Conservation (phyloP, 164 flowering plant genomes). For the Vitis riparia region DNA sequence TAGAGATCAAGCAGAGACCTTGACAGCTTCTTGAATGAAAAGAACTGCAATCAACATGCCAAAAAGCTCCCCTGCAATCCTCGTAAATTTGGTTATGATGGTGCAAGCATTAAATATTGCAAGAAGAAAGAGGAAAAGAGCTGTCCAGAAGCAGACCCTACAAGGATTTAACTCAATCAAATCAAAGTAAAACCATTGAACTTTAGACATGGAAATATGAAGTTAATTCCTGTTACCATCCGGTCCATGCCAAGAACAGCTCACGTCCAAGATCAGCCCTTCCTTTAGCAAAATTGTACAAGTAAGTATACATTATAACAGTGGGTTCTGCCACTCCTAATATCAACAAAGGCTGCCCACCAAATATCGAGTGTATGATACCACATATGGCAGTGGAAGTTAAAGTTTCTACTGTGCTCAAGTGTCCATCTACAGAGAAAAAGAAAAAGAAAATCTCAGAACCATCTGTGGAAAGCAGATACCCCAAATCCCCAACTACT, state of each 20-base stretch:
- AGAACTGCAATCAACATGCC: slow-evolving; percentile 60
- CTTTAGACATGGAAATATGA: background rate
- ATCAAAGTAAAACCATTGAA: background rate
- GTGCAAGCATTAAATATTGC: slow-evolving; percentile 59
- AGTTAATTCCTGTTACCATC: slow-evolving; percentile 38
- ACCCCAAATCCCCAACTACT: too few species aligned
- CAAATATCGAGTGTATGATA: slow-evolving; percentile 54
- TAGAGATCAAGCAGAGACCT: slow-evolving; percentile 25
- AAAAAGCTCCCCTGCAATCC: slow-evolving; percentile 66
- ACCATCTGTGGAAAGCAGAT: background rate
- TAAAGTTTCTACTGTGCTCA: slow-evolving; percentile 60
- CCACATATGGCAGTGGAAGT: slow-evolving; percentile 75
- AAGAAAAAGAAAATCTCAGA: background rate
- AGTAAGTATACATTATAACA: slow-evolving; percentile 58
- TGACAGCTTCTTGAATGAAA: slow-evolving; percentile 54
- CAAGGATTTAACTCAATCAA: background rate
- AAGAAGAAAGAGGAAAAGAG: slow-evolving; percentile 44
- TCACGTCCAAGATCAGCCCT: slow-evolving; percentile 34
- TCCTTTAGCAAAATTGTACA: slow-evolving; percentile 46
- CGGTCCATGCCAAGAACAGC: slow-evolving; percentile 61
- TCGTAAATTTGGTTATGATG: slow-evolving; percentile 51
- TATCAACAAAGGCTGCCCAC: slow-evolving; percentile 65
- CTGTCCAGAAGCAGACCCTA: slow-evolving; percentile 70
- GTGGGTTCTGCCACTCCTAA: slow-evolving; percentile 77
- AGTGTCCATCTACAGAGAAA: slow-evolving; percentile 43